Base-by-base conservation (phyloP, 2,329 filamentous ascomycete genomes). In the Aureobasidium sp. region DNA sequence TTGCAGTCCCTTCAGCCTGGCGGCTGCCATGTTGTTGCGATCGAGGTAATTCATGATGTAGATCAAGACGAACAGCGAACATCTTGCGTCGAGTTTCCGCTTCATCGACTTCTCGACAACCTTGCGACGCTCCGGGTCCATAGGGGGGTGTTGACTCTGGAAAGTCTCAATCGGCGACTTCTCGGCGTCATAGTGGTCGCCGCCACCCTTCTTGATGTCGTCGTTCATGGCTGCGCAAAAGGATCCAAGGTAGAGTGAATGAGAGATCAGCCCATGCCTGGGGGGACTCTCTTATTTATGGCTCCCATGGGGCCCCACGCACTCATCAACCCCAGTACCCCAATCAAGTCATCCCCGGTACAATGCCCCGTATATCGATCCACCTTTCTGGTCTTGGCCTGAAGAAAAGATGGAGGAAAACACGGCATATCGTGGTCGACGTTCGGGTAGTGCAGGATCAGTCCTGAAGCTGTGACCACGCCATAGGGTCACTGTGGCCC, bases 11-110 rank as follows among this genome's bases (percentile, higher is more conserved):
- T 83, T 82, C 57, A 89, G 77, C 22, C 83, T 79, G 1, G 87
- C 87, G 1, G 85, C 80, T 1, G 85, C 85, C 64, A 89, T 87
- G 71, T 88, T 60, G 60, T 71, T 72, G 68, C 68, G 40, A 66
- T 85, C 83, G 14, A 88, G 73, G 72, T 89, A 91, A 74, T 91
- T 90, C 76, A 88, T 79, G 70, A 91, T 89, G 69, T 90, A 91
- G 76, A 91, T 88, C 66, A 90, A 71, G 52, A 91, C 83, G 62
- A 91, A 77, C 74, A 85, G 45, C n/a, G 57, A 35, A 29, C 54
- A 58, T 29, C 54, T 47, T 4, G 31, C 42, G 14, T 58, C 54
- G 12, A 58, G 33, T 22, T 58, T 58, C 31, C 54, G 29, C 54
- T 58, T 58, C 54, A 58, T 47, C 19, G 54, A 58, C 12, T 58